Evolutionary conservation across 306 rosid species (phyloP), one percentile per base, ranked within the genome.

Genomic region (Cicer pinnatifidum): DNA sequence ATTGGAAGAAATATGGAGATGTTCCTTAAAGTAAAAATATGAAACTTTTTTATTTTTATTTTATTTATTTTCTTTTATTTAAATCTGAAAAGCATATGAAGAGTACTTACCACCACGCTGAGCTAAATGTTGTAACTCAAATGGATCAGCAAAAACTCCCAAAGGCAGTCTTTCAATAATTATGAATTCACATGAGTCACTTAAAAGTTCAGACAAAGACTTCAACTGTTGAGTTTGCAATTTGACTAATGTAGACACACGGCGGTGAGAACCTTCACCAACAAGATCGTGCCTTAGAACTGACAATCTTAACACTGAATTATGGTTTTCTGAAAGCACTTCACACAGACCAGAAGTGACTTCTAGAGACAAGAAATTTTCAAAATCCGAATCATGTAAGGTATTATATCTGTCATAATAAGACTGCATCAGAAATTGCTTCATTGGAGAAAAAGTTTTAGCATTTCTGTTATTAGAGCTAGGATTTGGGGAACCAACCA

Each of bases 81-180:
- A 5, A 60, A 54, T 50, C 9, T 38, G 39, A 60, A 81, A 65
- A 53, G 15, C 41, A 39, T 68, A 17, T 23, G 19, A 13, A 65
- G 54, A 20, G 77, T 43, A 81, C 3, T 74, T 85, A 93, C 98
- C 92, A 28, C 89, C 89, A 67, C 82, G 91, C 75, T 86, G 91
- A 80, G 81, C 86, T 76, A 93, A 96, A 83, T 82, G 92, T 53
- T 88, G 86, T 68, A 93, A 84, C 75, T 93, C 98, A 71, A 89
- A 93, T 17, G 96, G 96, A 80, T 93, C 97, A 3, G 96, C 88
- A 73, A 91, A 89, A 73, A 88, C 90, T 57, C 94, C 98, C 11
- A 80, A 73, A 47, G 96, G 89, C 38, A 93, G 85, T 61, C 88
- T 90, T 83, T 93, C 98, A 50, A 93, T 57, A 46, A 85, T 17